Evolutionary conservation across 1,284 basidiomycete genomes (phyloP).

Genomic region (Cystobasidium sp.): DNA sequence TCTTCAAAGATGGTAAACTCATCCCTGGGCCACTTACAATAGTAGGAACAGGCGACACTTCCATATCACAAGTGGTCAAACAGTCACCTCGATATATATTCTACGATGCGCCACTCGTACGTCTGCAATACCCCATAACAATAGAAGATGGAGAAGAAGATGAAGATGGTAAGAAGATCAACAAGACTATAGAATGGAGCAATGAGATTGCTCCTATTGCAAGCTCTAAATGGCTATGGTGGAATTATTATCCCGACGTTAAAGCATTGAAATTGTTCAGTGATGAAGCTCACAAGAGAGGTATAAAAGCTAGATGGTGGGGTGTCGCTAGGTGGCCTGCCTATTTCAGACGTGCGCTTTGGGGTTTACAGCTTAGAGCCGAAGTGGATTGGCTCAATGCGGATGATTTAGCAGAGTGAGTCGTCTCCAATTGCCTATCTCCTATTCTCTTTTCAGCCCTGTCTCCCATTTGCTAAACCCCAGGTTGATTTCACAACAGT

Average conservation of each 20-base stretch:
- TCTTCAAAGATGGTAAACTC: conserved; percentile 43
- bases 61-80: conserved; percentile 49
- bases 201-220: conserved; percentile 21
- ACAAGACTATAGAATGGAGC: conserved; percentile 24
- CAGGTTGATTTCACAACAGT: neutral
- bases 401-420: conserved; percentile 53
- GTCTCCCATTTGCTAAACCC: neutral
- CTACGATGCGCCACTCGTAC: conserved; percentile 54
- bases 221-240: conserved; percentile 8
- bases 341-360: conserved; percentile 51
- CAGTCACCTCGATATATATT: conserved; percentile 53
- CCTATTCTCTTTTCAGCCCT: neutral
- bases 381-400: conserved; percentile 54
- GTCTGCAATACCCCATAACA: conserved; percentile 41
- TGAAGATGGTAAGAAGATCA: too few species aligned
- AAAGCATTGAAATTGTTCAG: conserved; percentile 43
- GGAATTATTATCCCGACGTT: conserved; percentile 9
- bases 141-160: conserved; percentile 17
- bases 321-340: conserved; percentile 52
- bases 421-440: neutral
- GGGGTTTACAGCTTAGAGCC: conserved; percentile 49
- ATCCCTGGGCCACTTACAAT: conserved; percentile 53
- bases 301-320: conserved; percentile 56
- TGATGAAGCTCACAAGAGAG: conserved; percentile 48
- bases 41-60: conserved; percentile 55